Evolutionary conservation across 257 asterid species (phyloP).

Genomic region (Haberlea rhodopensis): DNA sequence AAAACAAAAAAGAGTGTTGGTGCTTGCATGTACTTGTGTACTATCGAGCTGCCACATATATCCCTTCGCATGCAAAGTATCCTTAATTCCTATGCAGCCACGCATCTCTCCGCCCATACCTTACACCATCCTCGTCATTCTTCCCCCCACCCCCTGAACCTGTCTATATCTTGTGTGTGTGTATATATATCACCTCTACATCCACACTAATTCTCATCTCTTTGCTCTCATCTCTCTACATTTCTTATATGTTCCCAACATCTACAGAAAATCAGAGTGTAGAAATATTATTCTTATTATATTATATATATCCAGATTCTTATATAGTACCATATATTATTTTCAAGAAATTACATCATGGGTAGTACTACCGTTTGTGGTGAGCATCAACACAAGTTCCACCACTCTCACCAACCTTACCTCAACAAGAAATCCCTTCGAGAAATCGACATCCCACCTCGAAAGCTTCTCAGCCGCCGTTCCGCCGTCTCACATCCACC

Average conservation of each 20-base stretch:
- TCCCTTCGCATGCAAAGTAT: constrained; percentile 49
- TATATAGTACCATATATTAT: not conserved
- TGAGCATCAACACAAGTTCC: constrained; percentile 56
- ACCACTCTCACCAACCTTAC: constrained; percentile 69
- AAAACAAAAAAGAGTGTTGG: not conserved
- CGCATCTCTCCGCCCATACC: constrained; percentile 78
- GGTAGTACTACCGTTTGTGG: constrained; percentile 45
- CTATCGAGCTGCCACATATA: constrained; percentile 75
- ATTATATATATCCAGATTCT: too few species aligned
- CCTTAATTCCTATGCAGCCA: constrained; percentile 69
- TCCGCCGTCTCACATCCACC: constrained; percentile 14
- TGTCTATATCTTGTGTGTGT: not conserved
- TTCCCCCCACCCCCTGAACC: not conserved
- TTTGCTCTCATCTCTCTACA: constrained; percentile 1
- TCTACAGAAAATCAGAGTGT: not conserved
- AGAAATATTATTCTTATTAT: too few species aligned
- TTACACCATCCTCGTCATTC: constrained; percentile 62
- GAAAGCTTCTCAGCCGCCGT: constrained; percentile 64
- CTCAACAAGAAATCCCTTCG: constrained; percentile 61
- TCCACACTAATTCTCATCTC: not conserved
- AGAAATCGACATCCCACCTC: constrained; percentile 79
- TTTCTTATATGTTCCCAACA: not conserved
- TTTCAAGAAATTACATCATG: constrained; percentile 32
- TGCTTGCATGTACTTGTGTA: constrained; percentile 54
- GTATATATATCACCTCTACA: not conserved